A percentile compares a stretch with the other conserved stretches of the same genome.
Conservation (phyloP, 352 stramenopile species). For the Pythium brassicae region DNA sequence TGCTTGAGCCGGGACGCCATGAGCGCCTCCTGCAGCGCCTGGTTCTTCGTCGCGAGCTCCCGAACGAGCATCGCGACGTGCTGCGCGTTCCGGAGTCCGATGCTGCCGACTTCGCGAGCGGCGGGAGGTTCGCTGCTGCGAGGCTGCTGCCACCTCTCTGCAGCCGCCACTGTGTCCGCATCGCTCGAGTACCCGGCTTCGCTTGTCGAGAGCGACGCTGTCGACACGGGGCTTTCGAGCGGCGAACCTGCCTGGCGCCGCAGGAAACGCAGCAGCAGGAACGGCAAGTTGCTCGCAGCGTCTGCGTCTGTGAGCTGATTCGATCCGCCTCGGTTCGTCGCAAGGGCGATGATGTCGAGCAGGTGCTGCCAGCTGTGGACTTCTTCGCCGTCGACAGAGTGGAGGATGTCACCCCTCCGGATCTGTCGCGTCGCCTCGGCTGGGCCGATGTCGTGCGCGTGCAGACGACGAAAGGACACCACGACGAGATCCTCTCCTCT, state of each 20-base stretch:
- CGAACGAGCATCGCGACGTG: conserved; percentile 35
- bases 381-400: conserved; percentile 34
- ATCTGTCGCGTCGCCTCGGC: conserved; percentile 46
- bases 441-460: conserved; percentile 32
- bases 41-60: conserved; percentile 35
- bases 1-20: conserved; percentile 45
- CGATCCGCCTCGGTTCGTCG: background rate
- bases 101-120: background rate
- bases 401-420: conserved; percentile 32
- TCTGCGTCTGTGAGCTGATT: background rate
- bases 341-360: conserved; percentile 9
- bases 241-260: conserved; percentile 9
- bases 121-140: conserved; percentile 3
- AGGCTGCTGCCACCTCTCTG: background rate
- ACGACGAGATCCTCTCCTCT: conserved; percentile 17
- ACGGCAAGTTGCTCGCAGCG: conserved; percentile 11
- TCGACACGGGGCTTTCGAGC: conserved; percentile 10
- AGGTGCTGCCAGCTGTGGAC: conserved; percentile 30
- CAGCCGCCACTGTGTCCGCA: background rate
- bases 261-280: conserved; percentile 42
- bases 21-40: conserved; percentile 42
- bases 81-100: conserved; percentile 2
- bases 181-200: background rate
- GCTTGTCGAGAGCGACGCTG: conserved; percentile 3
- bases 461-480: conserved; percentile 40